These are phyloP conservation scores for Echinosophora koreensis DNA, from an alignment of 306 rosid genomes.

Conservation along the genomic window DNA sequence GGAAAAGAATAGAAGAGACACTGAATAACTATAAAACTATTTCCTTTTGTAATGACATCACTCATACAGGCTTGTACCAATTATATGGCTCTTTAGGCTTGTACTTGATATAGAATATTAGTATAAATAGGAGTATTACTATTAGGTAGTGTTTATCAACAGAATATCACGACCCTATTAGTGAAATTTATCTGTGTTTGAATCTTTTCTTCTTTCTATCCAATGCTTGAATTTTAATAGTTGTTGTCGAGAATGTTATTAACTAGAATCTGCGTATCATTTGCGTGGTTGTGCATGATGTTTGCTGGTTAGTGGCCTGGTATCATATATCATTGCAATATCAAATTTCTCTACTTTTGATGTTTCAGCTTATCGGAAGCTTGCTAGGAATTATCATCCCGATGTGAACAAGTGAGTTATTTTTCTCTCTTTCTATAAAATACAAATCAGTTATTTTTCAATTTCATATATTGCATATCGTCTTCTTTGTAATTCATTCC, in stretches of 20 bases:
- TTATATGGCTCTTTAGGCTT: neutral
- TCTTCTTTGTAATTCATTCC: conserved; percentile 10
- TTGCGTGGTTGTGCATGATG: conserved; percentile 4
- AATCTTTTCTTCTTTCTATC: conserved; percentile 2
- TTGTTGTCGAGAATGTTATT: neutral
- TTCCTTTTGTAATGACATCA: no score
- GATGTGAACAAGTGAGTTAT: conserved; percentile 92
- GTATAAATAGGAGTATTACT: neutral
- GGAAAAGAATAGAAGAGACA: no score
- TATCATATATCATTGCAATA: conserved; percentile 29
- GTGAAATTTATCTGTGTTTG: neutral
- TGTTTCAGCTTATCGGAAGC: conserved; percentile 90
- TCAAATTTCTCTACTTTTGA: conserved; percentile 28
- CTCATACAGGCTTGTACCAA: neutral
- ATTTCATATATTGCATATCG: neutral
- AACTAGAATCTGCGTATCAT: conserved; percentile 7
- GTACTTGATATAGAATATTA: conserved; percentile 15
- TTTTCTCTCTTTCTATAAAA: neutral
- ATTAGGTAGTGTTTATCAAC: neutral
- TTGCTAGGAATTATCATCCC: conserved; percentile 92
- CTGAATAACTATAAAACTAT: no score
- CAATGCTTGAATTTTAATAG: neutral
- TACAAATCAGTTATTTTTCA: conserved; percentile 70
- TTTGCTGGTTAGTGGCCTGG: neutral
- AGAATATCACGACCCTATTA: conserved; percentile 8